A percentile compares a stretch with the other conserved stretches of the same genome.
Evolutionary conservation across 345 rosid genomes (phyloP).

Genomic region (Pistacia integerrima): DNA sequence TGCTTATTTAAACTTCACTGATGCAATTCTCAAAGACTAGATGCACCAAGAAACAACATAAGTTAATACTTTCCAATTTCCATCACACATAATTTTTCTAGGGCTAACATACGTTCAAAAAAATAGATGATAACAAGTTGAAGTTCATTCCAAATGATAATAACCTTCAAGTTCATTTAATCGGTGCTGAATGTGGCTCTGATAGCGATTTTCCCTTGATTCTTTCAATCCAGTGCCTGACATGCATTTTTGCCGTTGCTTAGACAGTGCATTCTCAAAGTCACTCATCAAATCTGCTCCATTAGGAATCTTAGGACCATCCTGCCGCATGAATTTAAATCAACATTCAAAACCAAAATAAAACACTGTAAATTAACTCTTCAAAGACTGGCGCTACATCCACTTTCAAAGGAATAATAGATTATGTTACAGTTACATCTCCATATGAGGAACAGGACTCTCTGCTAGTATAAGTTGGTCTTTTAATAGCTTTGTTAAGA

Average conservation of each 20-base stretch:
- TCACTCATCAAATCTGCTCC: constrained; percentile 73
- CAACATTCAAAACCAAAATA: constrained; percentile 8
- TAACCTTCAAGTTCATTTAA: constrained; percentile 87
- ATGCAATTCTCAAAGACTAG: neutral
- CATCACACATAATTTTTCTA: neutral
- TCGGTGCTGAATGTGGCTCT: constrained; percentile 68
- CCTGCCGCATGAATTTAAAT: constrained; percentile 40
- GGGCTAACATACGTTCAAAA: neutral
- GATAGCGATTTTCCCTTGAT: constrained; percentile 52
- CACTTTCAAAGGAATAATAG: constrained; percentile 2
- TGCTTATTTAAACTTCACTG: neutral
- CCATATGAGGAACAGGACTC: neutral
- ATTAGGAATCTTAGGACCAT: constrained; percentile 29
- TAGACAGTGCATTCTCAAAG: constrained; percentile 80
- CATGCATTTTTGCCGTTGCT: constrained; percentile 55
- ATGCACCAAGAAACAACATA: neutral
- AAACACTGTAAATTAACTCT: neutral
- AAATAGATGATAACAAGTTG: constrained; percentile 8
- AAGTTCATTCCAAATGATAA: constrained; percentile 15
- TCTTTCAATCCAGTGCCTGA: constrained; percentile 59
- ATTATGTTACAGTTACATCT: neutral
- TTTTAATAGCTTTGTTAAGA: neutral
- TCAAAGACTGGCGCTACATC: neutral
- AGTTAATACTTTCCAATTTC: neutral
- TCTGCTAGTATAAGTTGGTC: neutral